Evolutionary conservation across 1,284 basidiomycete genomes (phyloP).

Genomic region (Boletus semigastroideus): DNA sequence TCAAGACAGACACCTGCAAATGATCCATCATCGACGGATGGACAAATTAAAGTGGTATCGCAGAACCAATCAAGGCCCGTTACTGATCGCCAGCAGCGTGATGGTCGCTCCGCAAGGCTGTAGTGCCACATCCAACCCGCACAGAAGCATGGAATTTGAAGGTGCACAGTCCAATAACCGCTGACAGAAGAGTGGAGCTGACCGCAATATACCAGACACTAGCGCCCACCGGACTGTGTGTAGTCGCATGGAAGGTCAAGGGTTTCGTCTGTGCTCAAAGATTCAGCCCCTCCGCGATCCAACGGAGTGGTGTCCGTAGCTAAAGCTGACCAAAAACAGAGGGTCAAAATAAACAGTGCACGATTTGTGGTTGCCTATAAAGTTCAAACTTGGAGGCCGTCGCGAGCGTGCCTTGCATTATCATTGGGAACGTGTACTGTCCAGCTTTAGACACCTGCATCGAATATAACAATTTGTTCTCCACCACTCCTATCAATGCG

Average conservation of each 20-base stretch:
- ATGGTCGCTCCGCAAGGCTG: neutral
- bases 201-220: neutral
- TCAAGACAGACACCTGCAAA: neutral
- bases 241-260: neutral
- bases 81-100: neutral
- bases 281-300: too few relatives aligned
- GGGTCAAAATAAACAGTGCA: neutral
- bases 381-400: neutral
- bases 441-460: slow-evolving; percentile 38
- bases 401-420: neutral
- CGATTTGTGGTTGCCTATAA: too few relatives aligned
- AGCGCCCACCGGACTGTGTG: neutral
- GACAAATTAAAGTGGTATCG: neutral
- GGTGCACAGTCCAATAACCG: neutral
- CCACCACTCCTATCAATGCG: slow-evolving; percentile 71
- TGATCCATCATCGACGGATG: neutral
- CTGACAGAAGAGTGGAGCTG: too few relatives aligned
- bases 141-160: neutral
- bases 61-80: neutral
- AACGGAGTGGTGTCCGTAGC: neutral
- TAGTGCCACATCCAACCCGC: neutral
- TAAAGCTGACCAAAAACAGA: neutral
- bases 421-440: neutral
- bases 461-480: slow-evolving; percentile 71
- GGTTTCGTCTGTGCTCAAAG: neutral